Conservation (phyloP, 1,284 basidiomycete species). For the Rhodotorula sp. region DNA sequence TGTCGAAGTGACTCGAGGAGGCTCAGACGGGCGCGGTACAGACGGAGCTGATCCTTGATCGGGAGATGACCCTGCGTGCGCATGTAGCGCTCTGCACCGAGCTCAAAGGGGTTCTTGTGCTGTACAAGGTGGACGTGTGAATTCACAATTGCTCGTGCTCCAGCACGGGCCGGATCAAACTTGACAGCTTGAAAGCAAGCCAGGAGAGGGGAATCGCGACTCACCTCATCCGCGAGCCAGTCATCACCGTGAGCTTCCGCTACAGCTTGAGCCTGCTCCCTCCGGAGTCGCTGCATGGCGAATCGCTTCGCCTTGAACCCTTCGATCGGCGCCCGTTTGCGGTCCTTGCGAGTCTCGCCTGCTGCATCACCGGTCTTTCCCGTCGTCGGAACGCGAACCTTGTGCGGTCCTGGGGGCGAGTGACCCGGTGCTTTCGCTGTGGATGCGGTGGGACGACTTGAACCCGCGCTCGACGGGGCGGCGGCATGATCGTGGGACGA, state of each 20-base stretch:
- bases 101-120: conserved; percentile 1
- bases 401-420: not conserved
- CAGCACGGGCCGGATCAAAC: too few relatives aligned
- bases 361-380: not conserved
- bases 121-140: not conserved
- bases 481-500: too few relatives aligned
- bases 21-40: not conserved
- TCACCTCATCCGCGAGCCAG: not conserved
- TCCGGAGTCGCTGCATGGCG: not conserved
- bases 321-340: not conserved
- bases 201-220: not conserved
- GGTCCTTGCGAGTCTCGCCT: not conserved
- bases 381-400: not conserved
- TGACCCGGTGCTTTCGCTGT: not conserved
- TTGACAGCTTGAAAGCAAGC: too few relatives aligned
- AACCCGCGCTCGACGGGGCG: not conserved
- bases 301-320: not conserved
- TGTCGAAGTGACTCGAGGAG: not conserved
- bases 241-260: not conserved
- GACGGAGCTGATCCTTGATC: not conserved
- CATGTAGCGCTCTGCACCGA: not conserved
- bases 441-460: not conserved
- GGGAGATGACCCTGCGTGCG: not conserved
- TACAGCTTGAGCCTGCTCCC: not conserved
- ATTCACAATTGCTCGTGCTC: too few relatives aligned